Evolutionary conservation across 495 filamentous ascomycete species (phyloP), one percentile per base, ranked within the genome.

Genomic region (Opeltia flavorubescens): DNA sequence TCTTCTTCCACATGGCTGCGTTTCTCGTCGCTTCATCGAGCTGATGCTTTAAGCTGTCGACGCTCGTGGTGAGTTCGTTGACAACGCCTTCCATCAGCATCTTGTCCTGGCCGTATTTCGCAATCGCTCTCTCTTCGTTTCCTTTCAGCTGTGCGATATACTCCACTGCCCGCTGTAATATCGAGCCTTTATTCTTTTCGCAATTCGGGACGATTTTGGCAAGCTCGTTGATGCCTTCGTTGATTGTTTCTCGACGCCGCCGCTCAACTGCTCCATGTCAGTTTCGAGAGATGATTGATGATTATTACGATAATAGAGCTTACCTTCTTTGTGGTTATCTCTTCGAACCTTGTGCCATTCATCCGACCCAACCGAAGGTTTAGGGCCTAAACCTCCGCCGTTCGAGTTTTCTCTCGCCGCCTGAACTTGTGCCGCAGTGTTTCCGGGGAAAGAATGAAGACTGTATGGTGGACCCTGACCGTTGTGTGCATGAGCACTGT

Each of bases 321-420:
- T 66, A 94, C 91, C 91, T 73, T 98, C 91, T 76, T 98, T 98
- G 68, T 98, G 91, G 56, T 96, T 98, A 59, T 98, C 93, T 61
- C 89, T 89, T 54, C 91, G 78, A 50, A 95, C 80, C 63, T 89
- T 91, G 64, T 98, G 91, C 91, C 91, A 98, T 59, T 98, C 91
- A 25, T 94, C 89, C 1, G 88, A 89, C 5, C 91, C 91, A 23
- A 98, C 91, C 5, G 84, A 77, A 18, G 89, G 91, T 64, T 96
- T 96, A 47, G 69, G 62, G 36, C 64, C 68, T 62, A 67, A 62
- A 44, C 53, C 33, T 48, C 45, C 38, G 43, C 48, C 43, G 50
- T 57, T 64, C 46, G 69, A 63, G 20, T 64, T 64, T 50, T 70
- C 66, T 39, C 70, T 66, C 43, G 66, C 55, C 47, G 68, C 57